Base-by-base conservation (phyloP, 257 asterid genomes). In the Cinchona pubescens region DNA sequence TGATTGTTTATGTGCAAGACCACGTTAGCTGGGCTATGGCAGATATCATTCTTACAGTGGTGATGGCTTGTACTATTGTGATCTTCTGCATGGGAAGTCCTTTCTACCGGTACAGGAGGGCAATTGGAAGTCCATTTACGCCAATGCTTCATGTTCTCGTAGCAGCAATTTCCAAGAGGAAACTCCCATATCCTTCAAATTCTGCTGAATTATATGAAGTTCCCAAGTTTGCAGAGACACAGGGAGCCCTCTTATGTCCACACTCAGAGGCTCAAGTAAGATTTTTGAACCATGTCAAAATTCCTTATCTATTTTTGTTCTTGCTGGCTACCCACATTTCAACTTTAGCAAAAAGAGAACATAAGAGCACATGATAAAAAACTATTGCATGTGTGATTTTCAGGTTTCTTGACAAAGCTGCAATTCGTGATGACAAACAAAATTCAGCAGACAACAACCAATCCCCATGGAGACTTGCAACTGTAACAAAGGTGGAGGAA, bases 381-480 rank as follows among this genome's bases (percentile, higher is more conserved):
- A 1, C 23, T 5, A 15, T 14, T 43, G 49, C 21, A 1, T 10
- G 3, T 61, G 7, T 43, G 43, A 7, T 51, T n/a, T 66, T 71
- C 86, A 93, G 96, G 86, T 94, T 89, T 76, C 89, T 94, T 0
- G 98, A 94, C 81, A 94, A 84, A 77, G 98, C 99, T 21, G 97
- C 97, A 18, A 88, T 92, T 2, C 29, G 87, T 0, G 89, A 87
- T 42, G 92, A 83, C 21, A 40, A 63, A 9, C 76, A 75, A 29
- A 74, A 21, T 40, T 46, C 81, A 4, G 42, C 49, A 55, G 86
- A 56, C 69, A 78, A 71, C 2, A 84, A 61, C 16, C 75, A 66
- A 45, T 80, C 80, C 72, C 92, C 94, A 18, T 91, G 97, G 98
- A 78, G 82, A 65, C 76, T 89, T 0, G 56, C 92, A 56, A 85